phyloP scores from a whole-genome alignment of 768 basidiomycete genomes.

The Russula compacta region DNA sequence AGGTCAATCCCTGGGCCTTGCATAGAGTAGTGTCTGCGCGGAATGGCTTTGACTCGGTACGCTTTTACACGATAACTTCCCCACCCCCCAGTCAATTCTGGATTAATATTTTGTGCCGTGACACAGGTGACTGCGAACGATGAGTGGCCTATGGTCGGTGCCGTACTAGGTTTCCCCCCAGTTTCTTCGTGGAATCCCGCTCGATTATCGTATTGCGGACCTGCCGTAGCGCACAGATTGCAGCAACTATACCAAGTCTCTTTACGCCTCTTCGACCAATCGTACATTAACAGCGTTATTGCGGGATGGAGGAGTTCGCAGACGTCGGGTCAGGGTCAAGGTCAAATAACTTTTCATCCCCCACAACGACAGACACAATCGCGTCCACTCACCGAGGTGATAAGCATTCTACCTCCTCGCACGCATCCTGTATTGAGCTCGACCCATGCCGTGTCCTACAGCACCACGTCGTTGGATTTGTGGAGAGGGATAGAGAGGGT shows the following conservation, averaged over 20 bases:
- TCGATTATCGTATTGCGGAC: neutral
- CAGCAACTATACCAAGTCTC: slow-evolving; percentile 6
- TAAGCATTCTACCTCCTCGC: neutral
- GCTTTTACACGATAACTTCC: neutral
- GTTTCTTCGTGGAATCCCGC: neutral
- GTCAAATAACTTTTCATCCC: neutral
- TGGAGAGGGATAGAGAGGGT: neutral
- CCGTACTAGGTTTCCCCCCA: neutral
- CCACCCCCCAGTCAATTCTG: neutral
- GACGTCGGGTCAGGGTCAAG: neutral
- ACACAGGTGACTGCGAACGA: slow-evolving; percentile 8
- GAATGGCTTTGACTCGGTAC: slow-evolving; percentile 7
- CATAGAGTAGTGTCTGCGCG: neutral
- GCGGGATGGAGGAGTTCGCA: neutral
- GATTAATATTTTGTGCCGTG: neutral
- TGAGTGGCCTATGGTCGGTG: slow-evolving; percentile 6
- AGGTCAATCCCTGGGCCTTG: slow-evolving; percentile 1
- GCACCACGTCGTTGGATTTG: neutral
- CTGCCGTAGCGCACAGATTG: slow-evolving; percentile 1
- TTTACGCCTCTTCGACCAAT: slow-evolving; percentile 5
- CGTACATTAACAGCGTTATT: neutral
- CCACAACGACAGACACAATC: neutral
- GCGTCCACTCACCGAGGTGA: neutral
- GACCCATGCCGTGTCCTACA: neutral
- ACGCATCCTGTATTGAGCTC: neutral